These are phyloP conservation scores for Chlorella sp. DNA, from an alignment of 139 green algal species.

Conservation along the genomic window DNA sequence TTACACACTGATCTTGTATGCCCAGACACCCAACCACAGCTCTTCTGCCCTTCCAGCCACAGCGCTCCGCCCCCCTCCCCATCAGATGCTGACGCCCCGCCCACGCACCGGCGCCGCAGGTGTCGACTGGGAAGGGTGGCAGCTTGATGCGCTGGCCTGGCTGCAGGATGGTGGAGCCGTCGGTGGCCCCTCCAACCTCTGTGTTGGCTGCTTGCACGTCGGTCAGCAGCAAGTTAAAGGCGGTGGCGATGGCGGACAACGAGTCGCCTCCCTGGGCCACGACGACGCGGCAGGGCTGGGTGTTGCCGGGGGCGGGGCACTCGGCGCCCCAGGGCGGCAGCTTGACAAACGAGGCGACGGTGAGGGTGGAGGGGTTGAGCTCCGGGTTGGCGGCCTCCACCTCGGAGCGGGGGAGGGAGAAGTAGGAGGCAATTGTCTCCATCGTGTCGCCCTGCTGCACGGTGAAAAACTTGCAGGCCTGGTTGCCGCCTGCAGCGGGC, in stretches of 20 bases:
- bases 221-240: constrained; percentile 14
- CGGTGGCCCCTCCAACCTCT: background rate
- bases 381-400: constrained; percentile 23
- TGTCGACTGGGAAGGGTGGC: constrained; percentile 33
- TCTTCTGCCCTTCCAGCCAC: no score
- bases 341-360: constrained; percentile 31
- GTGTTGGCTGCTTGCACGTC: constrained; percentile 20
- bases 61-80: no score
- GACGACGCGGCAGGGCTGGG: constrained; percentile 38
- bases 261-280: constrained; percentile 30
- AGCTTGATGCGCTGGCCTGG: constrained; percentile 37
- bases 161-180: constrained; percentile 24
- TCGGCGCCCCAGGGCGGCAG: constrained; percentile 31
- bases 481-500: background rate
- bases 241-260: constrained; percentile 35
- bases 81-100: no score
- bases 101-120: constrained; percentile 32
- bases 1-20: no score
- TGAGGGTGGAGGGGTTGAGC: background rate
- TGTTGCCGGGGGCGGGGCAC: constrained; percentile 18
- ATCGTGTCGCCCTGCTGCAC: constrained; percentile 46
- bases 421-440: constrained; percentile 25
- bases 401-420: constrained; percentile 21
- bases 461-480: constrained; percentile 41
- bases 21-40: no score